Evolutionary conservation across 75 land plant genomes (phyloP).

Genomic region (Cupressus sempervirens): DNA sequence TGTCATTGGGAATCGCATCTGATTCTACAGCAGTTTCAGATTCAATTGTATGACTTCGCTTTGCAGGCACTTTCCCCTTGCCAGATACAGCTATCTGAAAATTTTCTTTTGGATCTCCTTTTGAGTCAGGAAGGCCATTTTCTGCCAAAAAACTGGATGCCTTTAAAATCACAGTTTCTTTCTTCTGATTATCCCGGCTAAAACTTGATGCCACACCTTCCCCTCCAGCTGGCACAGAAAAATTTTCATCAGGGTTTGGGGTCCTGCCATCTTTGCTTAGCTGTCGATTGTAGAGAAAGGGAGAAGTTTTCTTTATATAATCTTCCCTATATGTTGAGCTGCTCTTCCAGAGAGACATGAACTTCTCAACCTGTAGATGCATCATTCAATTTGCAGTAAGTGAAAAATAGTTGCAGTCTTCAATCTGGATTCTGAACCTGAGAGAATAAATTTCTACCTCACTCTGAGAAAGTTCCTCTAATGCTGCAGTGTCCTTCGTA

Average conservation of each 20-base stretch:
- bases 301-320: conserved; percentile 49
- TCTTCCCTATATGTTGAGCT: conserved; percentile 51
- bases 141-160: conserved; percentile 7
- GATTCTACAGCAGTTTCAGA: neutral
- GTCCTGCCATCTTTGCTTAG: conserved; percentile 64
- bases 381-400: neutral
- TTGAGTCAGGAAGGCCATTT: neutral
- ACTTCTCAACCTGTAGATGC: conserved; percentile 45
- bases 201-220: conserved; percentile 10
- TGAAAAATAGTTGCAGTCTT: neutral
- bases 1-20: conserved; percentile 17
- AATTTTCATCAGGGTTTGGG: conserved; percentile 64
- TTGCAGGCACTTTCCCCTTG: neutral
- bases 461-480: conserved; percentile 29
- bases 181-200: neutral
- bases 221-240: conserved; percentile 19
- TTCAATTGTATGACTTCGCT: conserved; percentile 6
- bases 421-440: neutral
- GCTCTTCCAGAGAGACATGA: conserved; percentile 41
- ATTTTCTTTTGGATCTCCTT: conserved; percentile 17
- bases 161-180: conserved; percentile 13
- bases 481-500: conserved; percentile 43
- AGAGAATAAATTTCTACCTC: conserved; percentile 32
- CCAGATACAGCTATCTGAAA: conserved; percentile 6
- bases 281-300: conserved; percentile 42